Conservation (phyloP, 371 early-diverging fungal genomes). For the Chytridium lagenaria region DNA sequence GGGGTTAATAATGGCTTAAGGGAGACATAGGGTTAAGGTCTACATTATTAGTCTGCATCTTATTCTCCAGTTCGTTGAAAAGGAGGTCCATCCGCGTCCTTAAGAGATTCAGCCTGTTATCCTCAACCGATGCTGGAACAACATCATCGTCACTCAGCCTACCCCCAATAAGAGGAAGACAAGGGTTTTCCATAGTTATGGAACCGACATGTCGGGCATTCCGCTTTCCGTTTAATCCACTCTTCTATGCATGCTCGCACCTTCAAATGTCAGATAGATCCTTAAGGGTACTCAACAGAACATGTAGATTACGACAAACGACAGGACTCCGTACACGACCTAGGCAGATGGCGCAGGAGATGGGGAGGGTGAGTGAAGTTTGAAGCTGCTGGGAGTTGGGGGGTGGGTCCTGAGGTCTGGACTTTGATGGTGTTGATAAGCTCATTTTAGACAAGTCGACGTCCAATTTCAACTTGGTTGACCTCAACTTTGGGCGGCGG, state of each 20-base stretch:
- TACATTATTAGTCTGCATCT: background rate
- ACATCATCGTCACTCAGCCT: background rate
- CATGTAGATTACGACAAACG: constrained; percentile 19
- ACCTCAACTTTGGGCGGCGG: no score
- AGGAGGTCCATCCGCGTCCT: background rate
- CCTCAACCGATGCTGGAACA: background rate
- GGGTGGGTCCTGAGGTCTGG: background rate
- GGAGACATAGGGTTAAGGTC: no score
- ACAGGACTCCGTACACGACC: constrained; percentile 2
- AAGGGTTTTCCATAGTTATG: background rate
- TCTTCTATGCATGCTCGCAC: constrained; percentile 7
- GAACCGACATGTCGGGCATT: constrained; percentile 1
- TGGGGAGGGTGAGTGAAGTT: constrained; percentile 13
- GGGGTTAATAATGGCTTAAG: no score
- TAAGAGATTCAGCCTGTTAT: background rate
- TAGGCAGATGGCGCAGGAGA: constrained; percentile 20
- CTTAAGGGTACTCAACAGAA: background rate
- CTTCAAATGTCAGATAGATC: background rate
- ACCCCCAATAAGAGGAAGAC: constrained; percentile 7
- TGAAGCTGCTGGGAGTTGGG: background rate
- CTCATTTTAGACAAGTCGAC: no score
- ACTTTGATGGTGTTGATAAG: background rate
- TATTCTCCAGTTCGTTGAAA: background rate
- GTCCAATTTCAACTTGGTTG: no score
- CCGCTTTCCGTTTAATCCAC: constrained; percentile 15